Percentiles rank a stretch among this genome's conserved stretches.
Evolutionary conservation across 441 rosid species (phyloP).

Genomic region (Francoa sonchifolia): DNA sequence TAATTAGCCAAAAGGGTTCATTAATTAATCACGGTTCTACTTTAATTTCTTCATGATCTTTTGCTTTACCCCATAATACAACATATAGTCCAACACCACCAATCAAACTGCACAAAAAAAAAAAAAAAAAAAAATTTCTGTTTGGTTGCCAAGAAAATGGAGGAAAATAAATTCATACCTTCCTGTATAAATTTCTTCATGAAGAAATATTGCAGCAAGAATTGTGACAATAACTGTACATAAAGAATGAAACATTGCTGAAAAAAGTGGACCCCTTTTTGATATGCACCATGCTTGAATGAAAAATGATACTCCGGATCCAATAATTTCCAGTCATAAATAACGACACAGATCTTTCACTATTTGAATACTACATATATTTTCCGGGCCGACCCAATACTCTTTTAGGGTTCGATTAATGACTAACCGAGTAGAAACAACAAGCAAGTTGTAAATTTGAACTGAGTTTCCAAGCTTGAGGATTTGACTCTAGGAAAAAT

Average conservation of each 20-base stretch:
- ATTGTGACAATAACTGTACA: conserved; percentile 36
- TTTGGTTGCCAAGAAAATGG: background rate
- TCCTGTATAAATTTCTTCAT: conserved; percentile 34
- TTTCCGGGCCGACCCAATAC: background rate
- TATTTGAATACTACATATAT: background rate
- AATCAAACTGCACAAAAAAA: conserved; percentile 2
- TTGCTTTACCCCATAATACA: conserved; percentile 6
- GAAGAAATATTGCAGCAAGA: conserved; percentile 27
- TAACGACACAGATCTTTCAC: background rate
- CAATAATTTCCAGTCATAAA: conserved; percentile 1
- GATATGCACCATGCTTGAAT: conserved; percentile 59
- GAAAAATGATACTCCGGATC: conserved; percentile 24
- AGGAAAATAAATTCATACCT: conserved; percentile 16
- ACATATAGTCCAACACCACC: background rate
- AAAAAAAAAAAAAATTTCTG: background rate
- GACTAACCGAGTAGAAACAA: conserved; percentile 2
- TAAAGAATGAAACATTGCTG: conserved; percentile 49
- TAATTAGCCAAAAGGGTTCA: too few relatives aligned
- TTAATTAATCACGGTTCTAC: conserved; percentile 13
- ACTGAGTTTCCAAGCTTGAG: conserved; percentile 5
- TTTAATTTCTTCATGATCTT: conserved; percentile 2
- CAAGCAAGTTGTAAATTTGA: conserved; percentile 2
- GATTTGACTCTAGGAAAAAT: conserved; percentile 3
- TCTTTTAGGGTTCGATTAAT: background rate
- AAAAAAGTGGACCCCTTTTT: conserved; percentile 41